A percentile compares a stretch with the other conserved stretches of the same genome.
phyloP scores from a whole-genome alignment of 2,329 filamentous ascomycete species.

The Apiospora malaysiana region DNA sequence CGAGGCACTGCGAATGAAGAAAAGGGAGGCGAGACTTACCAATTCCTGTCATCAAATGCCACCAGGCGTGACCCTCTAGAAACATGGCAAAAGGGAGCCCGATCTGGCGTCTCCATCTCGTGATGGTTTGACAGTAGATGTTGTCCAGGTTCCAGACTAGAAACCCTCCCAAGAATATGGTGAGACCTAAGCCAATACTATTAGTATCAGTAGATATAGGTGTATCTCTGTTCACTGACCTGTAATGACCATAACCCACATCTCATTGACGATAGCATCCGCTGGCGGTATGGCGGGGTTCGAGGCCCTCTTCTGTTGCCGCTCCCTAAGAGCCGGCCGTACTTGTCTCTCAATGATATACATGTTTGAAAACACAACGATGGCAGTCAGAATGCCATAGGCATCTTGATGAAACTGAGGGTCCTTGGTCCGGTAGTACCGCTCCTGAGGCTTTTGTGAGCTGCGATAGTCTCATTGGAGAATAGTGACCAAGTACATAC shows the following conservation, averaged over 20 bases:
- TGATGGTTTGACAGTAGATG: slow-evolving; percentile 70
- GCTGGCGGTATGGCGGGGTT: slow-evolving; percentile 33
- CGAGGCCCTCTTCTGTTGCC: slow-evolving; percentile 55
- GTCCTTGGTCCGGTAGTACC: slow-evolving; percentile 82
- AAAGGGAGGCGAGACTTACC: slow-evolving; percentile 46
- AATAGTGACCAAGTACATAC: slow-evolving; percentile 50
- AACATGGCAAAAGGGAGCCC: slow-evolving; percentile 82
- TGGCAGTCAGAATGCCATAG: slow-evolving; percentile 73
- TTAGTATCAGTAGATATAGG: background rate
- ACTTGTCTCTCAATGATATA: slow-evolving; percentile 69
- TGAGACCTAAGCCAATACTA: slow-evolving; percentile 55
- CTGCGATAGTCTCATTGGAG: background rate
- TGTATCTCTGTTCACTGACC: slow-evolving; percentile 40
- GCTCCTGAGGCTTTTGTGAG: slow-evolving; percentile 38
- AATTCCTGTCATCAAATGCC: slow-evolving; percentile 81
- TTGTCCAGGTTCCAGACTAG: slow-evolving; percentile 82
- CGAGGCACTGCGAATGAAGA: background rate
- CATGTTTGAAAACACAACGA: slow-evolving; percentile 75
- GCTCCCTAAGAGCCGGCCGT: slow-evolving; percentile 51
- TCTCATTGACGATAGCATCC: slow-evolving; percentile 55
- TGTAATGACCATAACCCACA: slow-evolving; percentile 76
- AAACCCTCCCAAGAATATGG: slow-evolving; percentile 77
- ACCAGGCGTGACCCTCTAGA: slow-evolving; percentile 63
- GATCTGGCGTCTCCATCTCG: slow-evolving; percentile 68
- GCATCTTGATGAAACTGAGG: slow-evolving; percentile 83